phyloP scores from a whole-genome alignment of 768 basidiomycete species.

The Podaxis mareebaensis region DNA sequence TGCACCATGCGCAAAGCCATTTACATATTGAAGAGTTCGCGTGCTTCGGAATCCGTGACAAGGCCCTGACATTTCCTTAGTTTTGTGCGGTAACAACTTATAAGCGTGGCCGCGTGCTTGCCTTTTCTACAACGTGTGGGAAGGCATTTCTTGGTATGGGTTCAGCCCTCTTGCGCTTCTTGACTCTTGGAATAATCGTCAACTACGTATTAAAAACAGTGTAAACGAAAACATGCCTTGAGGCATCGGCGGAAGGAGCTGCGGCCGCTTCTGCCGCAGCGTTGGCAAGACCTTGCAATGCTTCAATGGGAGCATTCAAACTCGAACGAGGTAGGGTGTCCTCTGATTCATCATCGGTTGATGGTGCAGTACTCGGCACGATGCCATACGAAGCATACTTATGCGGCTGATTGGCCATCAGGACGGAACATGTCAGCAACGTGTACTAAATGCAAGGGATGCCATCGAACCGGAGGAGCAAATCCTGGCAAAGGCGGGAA shows the following conservation, averaged over 20 bases:
- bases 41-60: conserved; percentile 81
- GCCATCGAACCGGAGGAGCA: conserved; percentile 73
- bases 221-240: conserved; percentile 45
- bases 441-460: conserved; percentile 14
- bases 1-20: conserved; percentile 25
- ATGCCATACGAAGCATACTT: conserved; percentile 93
- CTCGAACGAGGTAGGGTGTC: conserved; percentile 83
- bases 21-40: conserved; percentile 92
- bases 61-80: conserved; percentile 56
- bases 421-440: conserved; percentile 19
- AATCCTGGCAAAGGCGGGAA: conserved; percentile 93
- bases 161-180: conserved; percentile 84
- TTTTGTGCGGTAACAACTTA: neutral
- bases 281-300: conserved; percentile 90
- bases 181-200: conserved; percentile 48
- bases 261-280: conserved; percentile 94
- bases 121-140: conserved; percentile 89
- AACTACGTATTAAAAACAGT: conserved; percentile 16
- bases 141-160: conserved; percentile 84
- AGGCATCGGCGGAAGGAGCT: conserved; percentile 63
- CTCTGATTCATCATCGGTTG: conserved; percentile 90
- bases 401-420: conserved; percentile 57
- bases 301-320: conserved; percentile 91
- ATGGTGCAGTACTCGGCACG: conserved; percentile 77
- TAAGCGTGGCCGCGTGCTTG: conserved; percentile 23